phyloP scores from a whole-genome alignment of 2,329 filamentous ascomycete species.

The Trichoderma asperellum region DNA sequence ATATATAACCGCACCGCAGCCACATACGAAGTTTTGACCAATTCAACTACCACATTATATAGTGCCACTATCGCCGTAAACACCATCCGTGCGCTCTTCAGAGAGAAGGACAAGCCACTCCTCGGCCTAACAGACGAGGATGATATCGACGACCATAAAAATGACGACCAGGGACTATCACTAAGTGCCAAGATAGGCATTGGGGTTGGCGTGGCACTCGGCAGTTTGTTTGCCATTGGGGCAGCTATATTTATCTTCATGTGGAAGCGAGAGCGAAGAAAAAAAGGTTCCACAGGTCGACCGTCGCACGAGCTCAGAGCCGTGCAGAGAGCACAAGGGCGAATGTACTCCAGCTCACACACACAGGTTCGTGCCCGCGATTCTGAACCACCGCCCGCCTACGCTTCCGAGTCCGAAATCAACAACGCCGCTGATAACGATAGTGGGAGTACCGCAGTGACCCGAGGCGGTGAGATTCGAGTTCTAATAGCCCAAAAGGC shows the following conservation, averaged over 20 bases:
- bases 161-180: conserved; percentile 34
- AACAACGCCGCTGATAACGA: conserved; percentile 34
- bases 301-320: conserved; percentile 34
- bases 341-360: conserved; percentile 23
- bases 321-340: conserved; percentile 32
- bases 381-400: conserved; percentile 41
- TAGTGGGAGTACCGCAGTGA: conserved; percentile 30
- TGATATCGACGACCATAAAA: conserved; percentile 35
- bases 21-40: conserved; percentile 42
- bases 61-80: conserved; percentile 45
- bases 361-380: conserved; percentile 23
- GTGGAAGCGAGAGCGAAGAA: conserved; percentile 32
- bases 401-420: conserved; percentile 37
- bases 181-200: conserved; percentile 43
- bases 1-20: conserved; percentile 43
- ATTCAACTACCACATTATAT: conserved; percentile 45
- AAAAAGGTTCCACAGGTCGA: not conserved
- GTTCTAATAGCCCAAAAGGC: conserved; percentile 42
- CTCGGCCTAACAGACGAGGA: conserved; percentile 43
- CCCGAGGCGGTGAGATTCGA: conserved; percentile 40
- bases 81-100: conserved; percentile 45
- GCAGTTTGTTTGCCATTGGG: conserved; percentile 39
- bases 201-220: conserved; percentile 40
- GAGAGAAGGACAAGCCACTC: conserved; percentile 41
- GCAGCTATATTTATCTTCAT: conserved; percentile 36